These are phyloP conservation scores for Steccherinum ochraceum DNA, from an alignment of 768 basidiomycete species.

Conservation along the genomic window DNA sequence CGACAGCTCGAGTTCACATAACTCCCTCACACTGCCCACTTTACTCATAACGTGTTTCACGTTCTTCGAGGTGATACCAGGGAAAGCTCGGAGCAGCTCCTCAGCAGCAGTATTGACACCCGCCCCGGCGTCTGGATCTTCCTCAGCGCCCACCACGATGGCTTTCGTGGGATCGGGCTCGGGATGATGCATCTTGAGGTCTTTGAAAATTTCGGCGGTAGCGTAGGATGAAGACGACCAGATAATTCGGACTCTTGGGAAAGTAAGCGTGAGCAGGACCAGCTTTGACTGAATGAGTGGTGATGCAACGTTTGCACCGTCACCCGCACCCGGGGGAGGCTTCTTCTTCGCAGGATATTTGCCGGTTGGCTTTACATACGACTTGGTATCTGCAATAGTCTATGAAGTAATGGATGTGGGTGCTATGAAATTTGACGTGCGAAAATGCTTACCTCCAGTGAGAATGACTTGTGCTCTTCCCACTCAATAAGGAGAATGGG, in stretches of 20 bases:
- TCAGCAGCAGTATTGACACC: conserved; percentile 72
- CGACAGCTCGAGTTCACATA: conserved; percentile 57
- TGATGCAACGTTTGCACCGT: conserved; percentile 29
- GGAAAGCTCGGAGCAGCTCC: conserved; percentile 76
- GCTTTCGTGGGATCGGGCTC: conserved; percentile 82
- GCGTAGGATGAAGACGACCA: conserved; percentile 97
- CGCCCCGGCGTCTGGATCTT: conserved; percentile 57
- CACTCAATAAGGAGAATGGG: conserved; percentile 94
- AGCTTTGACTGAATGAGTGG: conserved; percentile 85
- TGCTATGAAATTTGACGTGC: background rate
- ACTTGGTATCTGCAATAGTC: conserved; percentile 62
- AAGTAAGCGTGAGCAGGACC: conserved; percentile 80
- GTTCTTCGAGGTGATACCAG: conserved; percentile 83
- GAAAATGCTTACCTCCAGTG: conserved; percentile 61
- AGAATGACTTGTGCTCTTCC: conserved; percentile 94
- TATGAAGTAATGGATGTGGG: conserved; percentile 19
- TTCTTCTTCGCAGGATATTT: conserved; percentile 56
- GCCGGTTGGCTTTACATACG: conserved; percentile 52
- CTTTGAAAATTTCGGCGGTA: conserved; percentile 86
- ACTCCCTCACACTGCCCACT: conserved; percentile 68
- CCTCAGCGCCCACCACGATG: conserved; percentile 74
- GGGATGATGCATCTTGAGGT: conserved; percentile 72
- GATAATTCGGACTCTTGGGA: conserved; percentile 89
- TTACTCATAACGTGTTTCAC: conserved; percentile 77
- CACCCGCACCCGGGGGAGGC: conserved; percentile 14